phyloP scores from a whole-genome alignment of 306 rosid species.

The Quercus alba region DNA sequence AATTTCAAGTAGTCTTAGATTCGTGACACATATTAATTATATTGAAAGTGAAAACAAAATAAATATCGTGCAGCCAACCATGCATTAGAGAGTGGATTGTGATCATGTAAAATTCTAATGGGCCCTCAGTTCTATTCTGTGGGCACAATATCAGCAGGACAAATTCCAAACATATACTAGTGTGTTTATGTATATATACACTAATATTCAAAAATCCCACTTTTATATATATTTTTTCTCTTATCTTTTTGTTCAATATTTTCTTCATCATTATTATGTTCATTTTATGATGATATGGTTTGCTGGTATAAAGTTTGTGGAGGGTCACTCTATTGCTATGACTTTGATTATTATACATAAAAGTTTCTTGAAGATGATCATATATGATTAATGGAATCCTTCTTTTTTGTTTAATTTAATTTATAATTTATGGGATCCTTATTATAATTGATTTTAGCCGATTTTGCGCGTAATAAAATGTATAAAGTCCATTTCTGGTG shows the following conservation, averaged over 20 bases:
- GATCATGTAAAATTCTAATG: conserved; percentile 10
- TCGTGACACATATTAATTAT: conserved; percentile 20
- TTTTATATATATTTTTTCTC: not conserved
- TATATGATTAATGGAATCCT: conserved; percentile 22
- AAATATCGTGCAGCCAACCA: conserved; percentile 28
- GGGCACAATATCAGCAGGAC: not conserved
- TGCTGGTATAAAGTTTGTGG: not conserved
- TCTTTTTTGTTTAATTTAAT: conserved; percentile 1
- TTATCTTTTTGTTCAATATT: not conserved
- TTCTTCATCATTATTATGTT: not conserved
- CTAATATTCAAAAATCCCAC: not conserved
- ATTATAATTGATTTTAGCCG: conserved; percentile 7
- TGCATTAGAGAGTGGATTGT: conserved; percentile 20
- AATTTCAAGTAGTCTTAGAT: conserved; percentile 24
- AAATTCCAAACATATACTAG: not conserved
- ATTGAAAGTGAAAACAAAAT: conserved; percentile 10
- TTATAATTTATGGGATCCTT: not conserved
- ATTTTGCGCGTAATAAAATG: not conserved
- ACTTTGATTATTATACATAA: not conserved
- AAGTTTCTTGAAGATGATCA: conserved; percentile 6
- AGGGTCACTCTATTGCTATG: not conserved
- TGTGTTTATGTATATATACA: not conserved
- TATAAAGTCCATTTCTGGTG: too few species aligned
- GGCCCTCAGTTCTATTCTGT: not conserved
- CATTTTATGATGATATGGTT: not conserved